phyloP scores from a whole-genome alignment of 192 early-diverging fungal species.

The Backusella parvicylindrica region DNA sequence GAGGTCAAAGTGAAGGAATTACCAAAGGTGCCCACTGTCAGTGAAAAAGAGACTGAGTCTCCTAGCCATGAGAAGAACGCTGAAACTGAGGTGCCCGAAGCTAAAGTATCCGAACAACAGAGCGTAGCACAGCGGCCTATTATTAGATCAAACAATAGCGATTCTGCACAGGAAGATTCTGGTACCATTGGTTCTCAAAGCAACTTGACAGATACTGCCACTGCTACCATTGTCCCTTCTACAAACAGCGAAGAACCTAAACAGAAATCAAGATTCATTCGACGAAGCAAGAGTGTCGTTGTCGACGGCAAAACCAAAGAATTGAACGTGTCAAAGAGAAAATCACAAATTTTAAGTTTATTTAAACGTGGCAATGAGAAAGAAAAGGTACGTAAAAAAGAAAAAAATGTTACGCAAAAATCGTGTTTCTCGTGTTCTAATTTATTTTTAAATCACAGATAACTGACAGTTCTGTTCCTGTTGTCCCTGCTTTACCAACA shows the following conservation, averaged over 20 bases:
- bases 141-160: background rate
- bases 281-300: background rate
- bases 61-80: background rate
- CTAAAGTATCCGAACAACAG: background rate
- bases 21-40: background rate
- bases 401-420: background rate
- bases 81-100: background rate
- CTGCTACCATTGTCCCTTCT: background rate
- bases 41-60: background rate
- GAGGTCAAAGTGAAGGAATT: background rate
- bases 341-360: constrained; percentile 19
- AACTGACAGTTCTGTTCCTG: background rate
- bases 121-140: background rate
- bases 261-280: background rate
- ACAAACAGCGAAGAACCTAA: background rate
- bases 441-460: background rate
- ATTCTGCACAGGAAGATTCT: background rate
- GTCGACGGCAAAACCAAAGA: background rate
- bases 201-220: background rate
- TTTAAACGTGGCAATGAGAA: constrained; percentile 14
- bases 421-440: background rate
- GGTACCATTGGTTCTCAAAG: background rate
- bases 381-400: constrained; percentile 15
- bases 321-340: constrained; percentile 3
- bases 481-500: background rate